Percentiles rank a stretch among this genome's conserved stretches.
phyloP scores from a whole-genome alignment of 768 basidiomycete genomes.

The Russula olivacea region DNA sequence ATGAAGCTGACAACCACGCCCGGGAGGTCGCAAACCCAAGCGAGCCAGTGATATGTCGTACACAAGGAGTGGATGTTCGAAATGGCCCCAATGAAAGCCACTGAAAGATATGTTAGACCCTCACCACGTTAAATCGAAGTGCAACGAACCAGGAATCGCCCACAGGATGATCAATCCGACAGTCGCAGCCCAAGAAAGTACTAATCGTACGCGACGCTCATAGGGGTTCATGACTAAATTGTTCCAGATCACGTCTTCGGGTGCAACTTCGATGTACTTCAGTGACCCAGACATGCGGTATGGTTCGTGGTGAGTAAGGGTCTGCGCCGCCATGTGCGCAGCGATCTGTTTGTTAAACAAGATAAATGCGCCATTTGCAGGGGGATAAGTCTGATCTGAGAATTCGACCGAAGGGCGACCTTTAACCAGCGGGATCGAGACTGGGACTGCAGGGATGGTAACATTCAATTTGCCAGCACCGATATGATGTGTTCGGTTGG shows the following conservation, averaged over 20 bases:
- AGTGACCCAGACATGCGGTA: slow-evolving; percentile 63
- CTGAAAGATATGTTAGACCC: slow-evolving; percentile 16
- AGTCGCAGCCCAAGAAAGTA: slow-evolving; percentile 67
- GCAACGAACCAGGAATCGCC: slow-evolving; percentile 67
- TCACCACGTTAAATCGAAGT: neutral
- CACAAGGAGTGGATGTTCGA: slow-evolving; percentile 77
- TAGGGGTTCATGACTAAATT: slow-evolving; percentile 91
- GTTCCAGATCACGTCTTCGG: slow-evolving; percentile 86
- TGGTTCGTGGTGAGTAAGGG: slow-evolving; percentile 71
- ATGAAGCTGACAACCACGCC: slow-evolving; percentile 74
- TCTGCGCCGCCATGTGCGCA: slow-evolving; percentile 80
- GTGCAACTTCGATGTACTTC: slow-evolving; percentile 75
- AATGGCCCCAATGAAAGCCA: slow-evolving; percentile 66
- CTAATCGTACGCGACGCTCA: slow-evolving; percentile 40
- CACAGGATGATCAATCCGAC: slow-evolving; percentile 80
- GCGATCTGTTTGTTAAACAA: slow-evolving; percentile 93
- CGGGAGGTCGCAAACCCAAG: slow-evolving; percentile 78
- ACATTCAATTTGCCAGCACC: slow-evolving; percentile 28
- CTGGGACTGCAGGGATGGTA: slow-evolving; percentile 8
- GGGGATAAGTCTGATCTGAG: slow-evolving; percentile 31
- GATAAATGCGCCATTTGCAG: slow-evolving; percentile 64
- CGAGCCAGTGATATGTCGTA: slow-evolving; percentile 57
- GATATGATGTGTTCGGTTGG: slow-evolving; percentile 22
- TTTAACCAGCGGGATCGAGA: slow-evolving; percentile 16
- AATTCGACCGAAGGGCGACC: slow-evolving; percentile 21